Percentiles rank a stretch among this genome's conserved stretches.
Conservation (phyloP, 371 early-diverging fungal genomes). For the Amoeboradix gromovi region DNA sequence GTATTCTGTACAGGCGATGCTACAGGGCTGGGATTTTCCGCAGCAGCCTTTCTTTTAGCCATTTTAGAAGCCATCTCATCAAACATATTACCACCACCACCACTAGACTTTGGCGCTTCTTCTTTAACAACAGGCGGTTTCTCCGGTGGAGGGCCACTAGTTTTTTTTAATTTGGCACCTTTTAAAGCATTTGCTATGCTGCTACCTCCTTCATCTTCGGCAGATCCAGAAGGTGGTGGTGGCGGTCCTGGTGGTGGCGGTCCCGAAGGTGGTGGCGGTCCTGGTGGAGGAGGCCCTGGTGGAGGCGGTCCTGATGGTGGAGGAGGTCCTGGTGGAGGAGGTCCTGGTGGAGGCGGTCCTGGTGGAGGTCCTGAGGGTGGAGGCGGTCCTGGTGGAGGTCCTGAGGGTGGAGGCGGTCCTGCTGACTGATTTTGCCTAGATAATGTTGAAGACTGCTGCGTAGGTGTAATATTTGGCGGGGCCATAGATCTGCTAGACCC, state of each 20-base stretch:
- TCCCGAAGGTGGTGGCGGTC: not conserved
- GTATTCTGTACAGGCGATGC: not conserved
- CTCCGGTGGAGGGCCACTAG: not conserved
- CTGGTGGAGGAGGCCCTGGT: not conserved
- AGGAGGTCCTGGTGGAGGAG: slow-evolving; percentile 1
- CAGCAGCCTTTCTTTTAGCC: not conserved
- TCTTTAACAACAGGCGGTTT: not conserved
- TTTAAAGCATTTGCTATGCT: not conserved
- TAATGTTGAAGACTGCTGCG: not conserved
- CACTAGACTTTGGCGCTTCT: not conserved
- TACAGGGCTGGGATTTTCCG: not conserved
- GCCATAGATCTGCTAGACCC: not conserved
- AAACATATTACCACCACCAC: not conserved
- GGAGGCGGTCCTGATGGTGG: not conserved
- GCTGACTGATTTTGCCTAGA: not conserved
- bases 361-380: not conserved
- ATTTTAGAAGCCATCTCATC: not conserved
- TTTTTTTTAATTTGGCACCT: not conserved
- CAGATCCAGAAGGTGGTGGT: not conserved
- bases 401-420: not conserved
- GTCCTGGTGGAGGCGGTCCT: not conserved
- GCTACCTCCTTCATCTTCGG: not conserved
- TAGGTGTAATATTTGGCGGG: not conserved
- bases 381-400: not conserved
- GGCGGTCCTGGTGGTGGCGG: not conserved